Evolutionary conservation across 2,329 filamentous ascomycete genomes (phyloP).

Genomic region (Apiospora kogelbergensis): DNA sequence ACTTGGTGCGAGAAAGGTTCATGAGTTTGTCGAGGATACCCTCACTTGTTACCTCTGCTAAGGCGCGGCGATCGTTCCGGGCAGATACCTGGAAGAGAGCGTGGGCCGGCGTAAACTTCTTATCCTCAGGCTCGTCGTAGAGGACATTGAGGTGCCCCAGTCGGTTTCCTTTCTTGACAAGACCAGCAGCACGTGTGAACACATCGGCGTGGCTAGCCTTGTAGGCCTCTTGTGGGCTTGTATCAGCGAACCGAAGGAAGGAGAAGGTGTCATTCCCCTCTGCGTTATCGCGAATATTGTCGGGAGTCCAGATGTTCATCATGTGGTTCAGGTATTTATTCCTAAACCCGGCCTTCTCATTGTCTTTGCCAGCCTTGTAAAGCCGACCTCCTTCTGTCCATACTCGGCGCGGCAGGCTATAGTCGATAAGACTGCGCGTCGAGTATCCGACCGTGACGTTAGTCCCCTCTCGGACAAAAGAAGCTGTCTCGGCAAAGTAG

Average conservation of each 20-base stretch:
- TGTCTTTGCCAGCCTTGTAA: constrained; percentile 70
- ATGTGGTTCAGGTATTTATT: constrained; percentile 74
- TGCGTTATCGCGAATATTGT: constrained; percentile 69
- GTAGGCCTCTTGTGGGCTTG: constrained; percentile 71
- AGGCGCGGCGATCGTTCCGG: constrained; percentile 62
- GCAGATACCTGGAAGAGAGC: constrained; percentile 80
- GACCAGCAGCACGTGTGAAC: constrained; percentile 70
- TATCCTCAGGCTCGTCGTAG: constrained; percentile 66
- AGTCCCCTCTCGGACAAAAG: constrained; percentile 85
- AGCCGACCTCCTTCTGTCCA: constrained; percentile 79
- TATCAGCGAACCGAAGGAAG: constrained; percentile 84
- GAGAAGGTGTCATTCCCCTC: constrained; percentile 71
- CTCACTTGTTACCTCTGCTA: constrained; percentile 69
- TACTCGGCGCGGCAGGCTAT: constrained; percentile 77
- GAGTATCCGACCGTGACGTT: constrained; percentile 84
- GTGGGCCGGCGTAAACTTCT: constrained; percentile 68
- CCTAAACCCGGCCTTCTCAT: constrained; percentile 75
- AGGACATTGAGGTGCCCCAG: constrained; percentile 65
- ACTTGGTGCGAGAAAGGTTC: constrained; percentile 70
- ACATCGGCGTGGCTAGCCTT: constrained; percentile 67
- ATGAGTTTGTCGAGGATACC: constrained; percentile 74
- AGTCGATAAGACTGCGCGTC: constrained; percentile 82
- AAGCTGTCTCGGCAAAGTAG: constrained; percentile 93
- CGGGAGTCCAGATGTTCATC: constrained; percentile 87
- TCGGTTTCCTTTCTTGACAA: constrained; percentile 55